phyloP scores from a whole-genome alignment of 371 early-diverging fungal species.

The Mortierella sp. region DNA sequence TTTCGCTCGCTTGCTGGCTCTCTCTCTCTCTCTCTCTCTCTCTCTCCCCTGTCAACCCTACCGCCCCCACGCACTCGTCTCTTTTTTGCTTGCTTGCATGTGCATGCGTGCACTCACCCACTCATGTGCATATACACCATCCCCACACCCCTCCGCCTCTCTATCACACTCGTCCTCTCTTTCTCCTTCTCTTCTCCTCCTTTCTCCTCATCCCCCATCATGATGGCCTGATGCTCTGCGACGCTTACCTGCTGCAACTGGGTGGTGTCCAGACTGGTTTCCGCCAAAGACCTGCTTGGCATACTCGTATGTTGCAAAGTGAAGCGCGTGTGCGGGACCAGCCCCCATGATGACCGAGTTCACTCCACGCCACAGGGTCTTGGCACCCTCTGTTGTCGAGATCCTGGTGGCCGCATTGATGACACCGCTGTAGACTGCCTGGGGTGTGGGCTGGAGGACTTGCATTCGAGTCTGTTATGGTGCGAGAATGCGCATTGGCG shows the following conservation, averaged over 20 bases:
- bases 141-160: no score
- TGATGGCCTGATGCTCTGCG: no score
- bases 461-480: constrained; percentile 97
- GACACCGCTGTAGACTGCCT: constrained; percentile 72
- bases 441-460: constrained; percentile 67
- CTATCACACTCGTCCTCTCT: background rate
- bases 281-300: constrained; percentile 81
- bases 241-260: constrained; percentile 73
- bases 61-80: no score
- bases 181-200: background rate
- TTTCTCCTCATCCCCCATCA: background rate
- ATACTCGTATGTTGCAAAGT: constrained; percentile 95
- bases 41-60: background rate
- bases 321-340: constrained; percentile 96
- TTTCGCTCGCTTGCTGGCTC: no score
- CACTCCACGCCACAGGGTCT: constrained; percentile 92
- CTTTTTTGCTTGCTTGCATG: no score
- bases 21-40: background rate
- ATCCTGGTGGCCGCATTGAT: constrained; percentile 69
- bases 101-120: no score
- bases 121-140: no score
- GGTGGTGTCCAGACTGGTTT: constrained; percentile 64
- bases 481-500: no score
- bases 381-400: constrained; percentile 75
- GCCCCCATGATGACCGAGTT: constrained; percentile 92